Base-by-base conservation (phyloP, 768 basidiomycete species). In the Lyophyllum decastes region DNA sequence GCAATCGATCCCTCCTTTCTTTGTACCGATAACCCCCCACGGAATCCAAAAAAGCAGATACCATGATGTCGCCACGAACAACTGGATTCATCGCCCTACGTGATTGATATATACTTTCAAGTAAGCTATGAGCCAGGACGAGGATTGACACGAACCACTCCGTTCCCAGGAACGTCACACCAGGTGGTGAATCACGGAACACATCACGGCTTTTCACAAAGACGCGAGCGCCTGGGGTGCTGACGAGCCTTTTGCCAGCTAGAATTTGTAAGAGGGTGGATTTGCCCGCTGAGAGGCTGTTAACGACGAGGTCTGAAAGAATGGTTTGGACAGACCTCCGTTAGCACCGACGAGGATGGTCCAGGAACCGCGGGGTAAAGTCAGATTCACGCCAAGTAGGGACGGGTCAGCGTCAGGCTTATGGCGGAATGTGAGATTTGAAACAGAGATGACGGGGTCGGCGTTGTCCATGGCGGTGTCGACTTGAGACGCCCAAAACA, bases 21-120 rank as follows among this genome's bases (percentile, higher is more conserved):
- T 96, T 96, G 75, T 98, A 84, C 52, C 94, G 81, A 70, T 97
- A 98, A 0, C 97, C 97, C 14, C 97, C 97, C 4, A 99, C 93
- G 17, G 94, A 95, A 70, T 99, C 93, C n/a, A 99, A 78, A 72
- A 99, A 99, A 48, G 85, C 79, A n/a, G 91, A 87, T 2, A 99
- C 97, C 30, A 87, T 78, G 60, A 98, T 95, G 71, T 98, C 97
- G 9, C 90, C 80, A 30, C 95, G 84, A 12, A 98, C 95, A 56
- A 98, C 96, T 1, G 95, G 94, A 73, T 99, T 98, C 87, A 92
- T 92, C 0, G 95, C 95, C 92, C 92, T 92, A 67, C n/a, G 60
- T 26, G 21, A 53, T 21, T 12, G 54, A 55, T 35, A 57, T 30
- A 53, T 10, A 10, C 30, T 52, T 61, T 50, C 34, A 54, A 54